Conservation (phyloP, 2,329 filamentous ascomycete genomes). For the Neonectria coccinea region DNA sequence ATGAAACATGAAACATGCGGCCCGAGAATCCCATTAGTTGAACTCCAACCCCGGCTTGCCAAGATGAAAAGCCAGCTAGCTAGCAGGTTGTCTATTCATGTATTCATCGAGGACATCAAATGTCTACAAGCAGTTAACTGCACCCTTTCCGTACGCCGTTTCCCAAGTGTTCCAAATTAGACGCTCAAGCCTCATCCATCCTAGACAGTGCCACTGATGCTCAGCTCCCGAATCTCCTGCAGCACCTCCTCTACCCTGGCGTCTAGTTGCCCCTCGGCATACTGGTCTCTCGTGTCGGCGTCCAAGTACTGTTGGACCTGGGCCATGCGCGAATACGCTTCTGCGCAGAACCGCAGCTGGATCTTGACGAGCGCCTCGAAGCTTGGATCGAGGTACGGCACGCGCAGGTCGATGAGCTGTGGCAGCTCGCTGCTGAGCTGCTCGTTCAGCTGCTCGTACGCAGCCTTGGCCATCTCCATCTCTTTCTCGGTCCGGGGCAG, state of each 20-base stretch:
- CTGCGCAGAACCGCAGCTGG: constrained; percentile 95
- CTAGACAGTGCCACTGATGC: constrained; percentile 81
- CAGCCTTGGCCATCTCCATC: constrained; percentile 90
- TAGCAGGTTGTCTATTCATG: constrained; percentile 42
- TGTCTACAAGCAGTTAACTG: constrained; percentile 45
- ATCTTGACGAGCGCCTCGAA: constrained; percentile 99
- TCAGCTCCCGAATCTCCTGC: constrained; percentile 96
- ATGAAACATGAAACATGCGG: neutral
- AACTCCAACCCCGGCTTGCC: constrained; percentile 7
- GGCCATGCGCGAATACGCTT: constrained; percentile 97
- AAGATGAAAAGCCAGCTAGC: constrained; percentile 7
- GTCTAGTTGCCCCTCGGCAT: constrained; percentile 92
- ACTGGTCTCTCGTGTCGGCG: constrained; percentile 94
- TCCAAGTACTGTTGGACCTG: constrained; percentile 99
- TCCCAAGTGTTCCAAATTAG: constrained; percentile 33
- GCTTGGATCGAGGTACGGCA: constrained; percentile 95
- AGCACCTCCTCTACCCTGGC: constrained; percentile 93
- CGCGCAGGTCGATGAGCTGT: constrained; percentile 94
- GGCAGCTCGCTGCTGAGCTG: constrained; percentile 93
- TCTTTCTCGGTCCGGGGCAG: constrained; percentile 96
- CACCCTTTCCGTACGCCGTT: constrained; percentile 46
- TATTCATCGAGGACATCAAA: constrained; percentile 38
- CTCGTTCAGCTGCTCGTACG: constrained; percentile 97
- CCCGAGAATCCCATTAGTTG: neutral
- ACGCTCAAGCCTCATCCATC: constrained; percentile 13